Evolutionary conservation across 768 basidiomycete species (phyloP).

Genomic region (Lyophyllum shimeji): DNA sequence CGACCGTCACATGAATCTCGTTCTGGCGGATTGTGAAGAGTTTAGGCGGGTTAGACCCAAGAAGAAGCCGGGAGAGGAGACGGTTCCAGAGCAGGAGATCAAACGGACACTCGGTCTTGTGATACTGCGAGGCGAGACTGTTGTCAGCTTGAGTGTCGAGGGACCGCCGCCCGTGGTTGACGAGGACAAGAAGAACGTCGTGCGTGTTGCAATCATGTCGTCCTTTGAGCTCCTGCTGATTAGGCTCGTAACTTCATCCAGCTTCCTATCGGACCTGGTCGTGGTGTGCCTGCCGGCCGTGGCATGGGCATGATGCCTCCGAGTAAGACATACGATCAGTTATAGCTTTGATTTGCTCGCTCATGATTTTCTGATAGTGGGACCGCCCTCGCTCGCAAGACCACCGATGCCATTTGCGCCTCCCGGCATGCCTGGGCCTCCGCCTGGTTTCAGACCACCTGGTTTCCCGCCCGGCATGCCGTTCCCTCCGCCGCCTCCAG

Average conservation of each 20-base stretch:
- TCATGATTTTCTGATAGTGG: conserved; percentile 42
- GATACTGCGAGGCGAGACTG: conserved; percentile 93
- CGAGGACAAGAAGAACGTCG: conserved; percentile 84
- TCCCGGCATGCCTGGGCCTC: conserved; percentile 84
- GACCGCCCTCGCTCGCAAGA: conserved; percentile 57
- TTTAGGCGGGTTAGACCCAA: conserved; percentile 91
- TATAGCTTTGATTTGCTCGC: conserved; percentile 2
- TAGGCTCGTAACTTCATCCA: conserved; percentile 28
- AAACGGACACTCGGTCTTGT: conserved; percentile 96
- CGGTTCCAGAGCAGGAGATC: conserved; percentile 84
- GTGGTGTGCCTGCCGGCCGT: conserved; percentile 94
- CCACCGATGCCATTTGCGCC: conserved; percentile 68
- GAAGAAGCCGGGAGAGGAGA: conserved; percentile 84
- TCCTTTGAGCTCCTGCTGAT: neutral
- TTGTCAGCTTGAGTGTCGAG: conserved; percentile 93
- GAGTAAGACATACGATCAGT: conserved; percentile 43
- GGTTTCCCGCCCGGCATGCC: conserved; percentile 83
- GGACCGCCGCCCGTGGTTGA: conserved; percentile 91
- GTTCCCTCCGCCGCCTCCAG: conserved; percentile 79
- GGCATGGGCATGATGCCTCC: conserved; percentile 96
- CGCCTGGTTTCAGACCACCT: conserved; percentile 82
- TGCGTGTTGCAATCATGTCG: conserved; percentile 35
- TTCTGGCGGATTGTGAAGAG: conserved; percentile 97
- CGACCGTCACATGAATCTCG: conserved; percentile 99
- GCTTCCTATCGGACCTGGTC: conserved; percentile 88